Conservation (phyloP, 202 grass and related monocot genomes). For the Zizania palustris region DNA sequence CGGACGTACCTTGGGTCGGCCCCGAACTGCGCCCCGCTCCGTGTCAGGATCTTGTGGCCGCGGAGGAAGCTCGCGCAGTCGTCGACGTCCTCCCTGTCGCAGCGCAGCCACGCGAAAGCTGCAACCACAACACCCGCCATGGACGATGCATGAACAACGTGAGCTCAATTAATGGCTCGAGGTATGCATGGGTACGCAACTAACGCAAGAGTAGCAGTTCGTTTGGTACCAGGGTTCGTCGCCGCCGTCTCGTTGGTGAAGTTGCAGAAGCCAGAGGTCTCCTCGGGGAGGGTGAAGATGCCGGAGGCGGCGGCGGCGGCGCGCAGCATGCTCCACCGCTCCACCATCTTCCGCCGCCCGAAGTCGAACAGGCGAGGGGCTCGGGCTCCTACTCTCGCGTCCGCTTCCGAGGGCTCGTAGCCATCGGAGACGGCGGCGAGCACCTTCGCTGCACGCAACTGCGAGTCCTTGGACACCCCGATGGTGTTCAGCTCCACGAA, state of each 20-base stretch:
- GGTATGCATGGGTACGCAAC: not conserved
- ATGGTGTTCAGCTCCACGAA: conserved; percentile 94
- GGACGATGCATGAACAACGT: not conserved
- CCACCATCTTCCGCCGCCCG: conserved; percentile 59
- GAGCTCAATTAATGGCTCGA: not conserved
- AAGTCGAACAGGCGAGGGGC: conserved; percentile 61
- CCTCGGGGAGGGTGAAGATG: conserved; percentile 64
- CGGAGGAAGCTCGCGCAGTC: conserved; percentile 72
- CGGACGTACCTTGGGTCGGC: conserved; percentile 66
- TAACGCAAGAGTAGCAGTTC: too few species aligned
- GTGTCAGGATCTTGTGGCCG: conserved; percentile 66
- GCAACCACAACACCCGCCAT: not conserved
- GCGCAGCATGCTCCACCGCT: conserved; percentile 76
- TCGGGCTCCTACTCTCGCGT: too few species aligned
- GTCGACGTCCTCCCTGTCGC: conserved; percentile 52
- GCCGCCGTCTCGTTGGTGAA: conserved; percentile 52
- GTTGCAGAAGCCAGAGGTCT: conserved; percentile 48
- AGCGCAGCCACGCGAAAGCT: conserved; percentile 94
- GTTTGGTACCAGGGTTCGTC: conserved; percentile 61
- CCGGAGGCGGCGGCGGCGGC: conserved; percentile 57
- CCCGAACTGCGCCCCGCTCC: conserved; percentile 75
- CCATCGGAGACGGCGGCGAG: conserved; percentile 70
- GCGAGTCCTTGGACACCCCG: conserved; percentile 95
- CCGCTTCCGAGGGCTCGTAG: conserved; percentile 42
- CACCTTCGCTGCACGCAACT: conserved; percentile 78